Percentiles rank a stretch among this genome's conserved stretches.
These are phyloP conservation scores for Chalciporus chontae DNA, from an alignment of 768 basidiomycete genomes.

Conservation along the genomic window DNA sequence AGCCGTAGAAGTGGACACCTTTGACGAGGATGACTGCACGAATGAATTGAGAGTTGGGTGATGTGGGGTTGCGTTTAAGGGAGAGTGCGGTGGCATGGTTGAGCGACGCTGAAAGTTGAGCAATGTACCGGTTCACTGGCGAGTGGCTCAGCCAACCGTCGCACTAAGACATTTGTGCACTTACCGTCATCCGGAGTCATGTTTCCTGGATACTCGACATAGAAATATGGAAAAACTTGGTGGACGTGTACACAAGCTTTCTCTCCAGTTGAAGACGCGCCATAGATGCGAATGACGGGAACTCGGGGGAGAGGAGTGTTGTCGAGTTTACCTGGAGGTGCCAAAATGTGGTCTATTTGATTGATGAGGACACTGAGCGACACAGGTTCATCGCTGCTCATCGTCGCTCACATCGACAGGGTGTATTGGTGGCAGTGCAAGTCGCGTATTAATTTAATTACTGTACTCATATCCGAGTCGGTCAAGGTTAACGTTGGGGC, in stretches of 20 bases:
- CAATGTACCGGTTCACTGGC: conserved; percentile 70
- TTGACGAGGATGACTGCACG: conserved; percentile 84
- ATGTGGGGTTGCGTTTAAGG: conserved; percentile 65
- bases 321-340: conserved; percentile 60
- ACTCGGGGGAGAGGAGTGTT: conserved; percentile 57
- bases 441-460: background rate
- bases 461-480: too few species aligned
- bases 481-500: too few species aligned
- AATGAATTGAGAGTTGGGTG: conserved; percentile 55
- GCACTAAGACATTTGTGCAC: conserved; percentile 13
- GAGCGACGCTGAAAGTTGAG: conserved; percentile 66
- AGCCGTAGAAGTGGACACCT: conserved; percentile 96
- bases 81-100: conserved; percentile 86
- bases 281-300: conserved; percentile 86
- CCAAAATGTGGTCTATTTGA: conserved; percentile 63
- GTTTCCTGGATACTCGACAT: conserved; percentile 72
- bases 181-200: conserved; percentile 63
- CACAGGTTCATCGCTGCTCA: conserved; percentile 14
- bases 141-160: conserved; percentile 1
- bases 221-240: conserved; percentile 93
- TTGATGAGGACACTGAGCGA: conserved; percentile 44
- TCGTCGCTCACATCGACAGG: background rate
- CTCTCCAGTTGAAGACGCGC: conserved; percentile 70
- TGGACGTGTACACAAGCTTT: conserved; percentile 88
- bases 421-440: background rate